Percentiles rank a stretch among this genome's conserved stretches.
Evolutionary conservation across 495 filamentous ascomycete species (phyloP).

Genomic region (Pyrenula massariospora): DNA sequence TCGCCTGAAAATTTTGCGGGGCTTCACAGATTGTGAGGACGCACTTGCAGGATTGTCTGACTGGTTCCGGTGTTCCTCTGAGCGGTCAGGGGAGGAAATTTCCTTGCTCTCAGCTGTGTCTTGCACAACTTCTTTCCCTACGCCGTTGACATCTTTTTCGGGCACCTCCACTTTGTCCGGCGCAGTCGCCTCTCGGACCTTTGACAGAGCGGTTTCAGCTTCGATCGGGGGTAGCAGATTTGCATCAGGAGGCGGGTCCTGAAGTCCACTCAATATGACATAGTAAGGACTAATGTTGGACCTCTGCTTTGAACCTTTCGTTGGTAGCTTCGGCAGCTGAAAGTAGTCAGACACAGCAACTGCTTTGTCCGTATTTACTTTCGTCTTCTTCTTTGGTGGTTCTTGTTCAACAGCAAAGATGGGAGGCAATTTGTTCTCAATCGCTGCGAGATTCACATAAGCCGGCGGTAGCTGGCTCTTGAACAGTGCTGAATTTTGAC

Average conservation of each 20-base stretch:
- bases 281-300: slow-evolving; percentile 36
- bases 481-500: slow-evolving; percentile 26
- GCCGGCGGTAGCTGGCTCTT: slow-evolving; percentile 20
- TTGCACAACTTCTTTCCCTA: slow-evolving; percentile 24
- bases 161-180: slow-evolving; percentile 8
- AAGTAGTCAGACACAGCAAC: slow-evolving; percentile 27
- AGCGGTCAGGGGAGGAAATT: slow-evolving; percentile 11
- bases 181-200: slow-evolving; percentile 27
- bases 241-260: slow-evolving; percentile 64
- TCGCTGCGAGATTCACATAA: slow-evolving; percentile 34
- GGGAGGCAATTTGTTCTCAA: slow-evolving; percentile 25
- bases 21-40: slow-evolving; percentile 3
- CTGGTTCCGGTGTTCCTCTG: slow-evolving; percentile 13
- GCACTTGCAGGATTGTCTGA: slow-evolving; percentile 6
- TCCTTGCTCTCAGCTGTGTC: slow-evolving; percentile 11
- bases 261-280: slow-evolving; percentile 62
- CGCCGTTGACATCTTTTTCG: slow-evolving; percentile 20
- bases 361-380: slow-evolving; percentile 18
- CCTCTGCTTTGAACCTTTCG: slow-evolving; percentile 31
- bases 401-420: slow-evolving; percentile 33
- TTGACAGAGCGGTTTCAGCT: slow-evolving; percentile 29
- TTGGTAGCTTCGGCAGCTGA: slow-evolving; percentile 33
- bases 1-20: slow-evolving; percentile 39
- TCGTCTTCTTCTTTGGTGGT: slow-evolving; percentile 26
- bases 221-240: slow-evolving; percentile 63